These are phyloP conservation scores for Arthrobotrys entomopaga DNA, from an alignment of 2,329 filamentous ascomycete species.

Conservation along the genomic window DNA sequence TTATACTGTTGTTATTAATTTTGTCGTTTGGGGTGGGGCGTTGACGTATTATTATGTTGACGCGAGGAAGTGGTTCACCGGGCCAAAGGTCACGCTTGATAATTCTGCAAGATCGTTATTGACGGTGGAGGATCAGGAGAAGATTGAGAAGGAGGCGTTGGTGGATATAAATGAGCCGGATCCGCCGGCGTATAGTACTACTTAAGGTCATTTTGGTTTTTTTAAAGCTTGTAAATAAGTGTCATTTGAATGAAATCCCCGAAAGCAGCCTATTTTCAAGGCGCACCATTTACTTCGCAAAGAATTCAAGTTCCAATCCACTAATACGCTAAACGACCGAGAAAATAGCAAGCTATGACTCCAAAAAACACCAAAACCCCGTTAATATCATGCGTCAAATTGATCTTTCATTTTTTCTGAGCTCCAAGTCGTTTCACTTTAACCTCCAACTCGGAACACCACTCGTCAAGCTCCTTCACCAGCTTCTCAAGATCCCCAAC, in stretches of 20 bases:
- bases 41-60: conserved; percentile 69
- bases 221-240: no score
- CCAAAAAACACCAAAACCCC: no score
- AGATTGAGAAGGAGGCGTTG: conserved; percentile 57
- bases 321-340: no score
- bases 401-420: conserved; percentile 19
- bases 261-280: no score
- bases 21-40: conserved; percentile 69
- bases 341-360: no score
- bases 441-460: conserved; percentile 58
- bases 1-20: conserved; percentile 72
- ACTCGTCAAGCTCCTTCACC: conserved; percentile 59
- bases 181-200: no score
- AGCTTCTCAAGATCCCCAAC: conserved; percentile 58
- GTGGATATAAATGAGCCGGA: conserved; percentile 56
- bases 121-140: conserved; percentile 56
- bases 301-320: no score
- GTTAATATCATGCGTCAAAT: no score
- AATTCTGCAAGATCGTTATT: conserved; percentile 38
- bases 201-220: no score
- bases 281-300: no score
- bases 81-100: conserved; percentile 69
- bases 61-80: conserved; percentile 71
- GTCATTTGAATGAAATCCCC: no score
- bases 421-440: conserved; percentile 48